Percentiles rank a stretch among this genome's conserved stretches.
Conservation (phyloP, 1,284 basidiomycete species). For the Papiliotrema nemorosa region DNA sequence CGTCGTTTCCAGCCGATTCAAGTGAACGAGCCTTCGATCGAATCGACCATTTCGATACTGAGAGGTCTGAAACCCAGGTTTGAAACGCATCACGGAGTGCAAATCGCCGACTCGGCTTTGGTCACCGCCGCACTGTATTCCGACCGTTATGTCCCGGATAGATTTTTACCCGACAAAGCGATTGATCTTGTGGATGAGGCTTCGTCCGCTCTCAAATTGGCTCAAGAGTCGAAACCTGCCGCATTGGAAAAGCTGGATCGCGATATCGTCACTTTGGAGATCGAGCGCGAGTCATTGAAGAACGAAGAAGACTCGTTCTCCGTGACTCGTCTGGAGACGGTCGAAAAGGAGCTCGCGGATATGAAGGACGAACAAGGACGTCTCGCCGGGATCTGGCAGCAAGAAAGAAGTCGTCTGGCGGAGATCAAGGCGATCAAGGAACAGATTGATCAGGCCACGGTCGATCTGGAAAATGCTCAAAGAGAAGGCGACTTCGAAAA, state of each 20-base stretch:
- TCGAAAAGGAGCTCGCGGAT: constrained; percentile 60
- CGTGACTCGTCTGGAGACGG: constrained; percentile 63
- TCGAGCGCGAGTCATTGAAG: constrained; percentile 84
- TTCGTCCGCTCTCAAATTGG: constrained; percentile 77
- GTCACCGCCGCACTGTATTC: constrained; percentile 80
- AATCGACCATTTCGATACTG: constrained; percentile 81
- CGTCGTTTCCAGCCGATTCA: constrained; percentile 83
- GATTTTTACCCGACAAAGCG: constrained; percentile 84
- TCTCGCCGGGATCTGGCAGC: constrained; percentile 68
- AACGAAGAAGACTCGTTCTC: constrained; percentile 83
- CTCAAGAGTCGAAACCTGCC: constrained; percentile 87
- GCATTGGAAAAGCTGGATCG: constrained; percentile 77
- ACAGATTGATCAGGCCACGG: constrained; percentile 75
- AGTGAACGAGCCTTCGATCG: constrained; percentile 82
- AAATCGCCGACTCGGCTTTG: constrained; percentile 79
- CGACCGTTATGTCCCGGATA: constrained; percentile 77
- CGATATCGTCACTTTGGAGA: constrained; percentile 79
- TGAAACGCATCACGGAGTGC: constrained; percentile 86
- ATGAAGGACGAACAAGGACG: constrained; percentile 63
- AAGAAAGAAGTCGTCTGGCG: constrained; percentile 71
- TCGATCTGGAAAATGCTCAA: constrained; percentile 82
- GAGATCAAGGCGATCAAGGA: constrained; percentile 72
- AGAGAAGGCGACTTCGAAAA: constrained; percentile 76
- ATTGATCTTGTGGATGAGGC: constrained; percentile 85
- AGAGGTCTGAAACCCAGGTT: constrained; percentile 80